phyloP scores from a whole-genome alignment of 1,284 basidiomycete species.

The Psilocybe mexicana region DNA sequence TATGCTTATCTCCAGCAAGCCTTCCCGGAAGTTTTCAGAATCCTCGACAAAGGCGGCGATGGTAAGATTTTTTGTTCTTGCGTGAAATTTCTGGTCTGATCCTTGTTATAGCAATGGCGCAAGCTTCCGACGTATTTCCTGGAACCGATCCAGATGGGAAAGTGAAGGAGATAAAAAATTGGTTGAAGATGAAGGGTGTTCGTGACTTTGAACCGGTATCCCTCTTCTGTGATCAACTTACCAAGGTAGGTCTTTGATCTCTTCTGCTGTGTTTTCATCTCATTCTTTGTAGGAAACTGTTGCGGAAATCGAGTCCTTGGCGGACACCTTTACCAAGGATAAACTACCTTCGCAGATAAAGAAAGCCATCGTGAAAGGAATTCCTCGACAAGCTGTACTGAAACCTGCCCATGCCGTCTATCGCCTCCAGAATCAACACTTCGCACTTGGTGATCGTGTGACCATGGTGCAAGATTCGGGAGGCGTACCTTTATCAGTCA shows the following conservation, averaged over 20 bases:
- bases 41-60: slow-evolving; percentile 68
- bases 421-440: slow-evolving; percentile 89
- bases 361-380: slow-evolving; percentile 87
- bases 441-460: slow-evolving; percentile 92
- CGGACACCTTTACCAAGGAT: slow-evolving; percentile 63
- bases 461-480: slow-evolving; percentile 96
- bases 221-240: slow-evolving; percentile 88
- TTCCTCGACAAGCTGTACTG: slow-evolving; percentile 92
- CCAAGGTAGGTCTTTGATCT: slow-evolving; percentile 57
- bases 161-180: slow-evolving; percentile 78
- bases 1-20: slow-evolving; percentile 43
- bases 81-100: slow-evolving; percentile 11
- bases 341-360: slow-evolving; percentile 72
- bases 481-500: slow-evolving; percentile 88
- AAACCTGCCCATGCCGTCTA: slow-evolving; percentile 92
- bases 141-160: slow-evolving; percentile 66
- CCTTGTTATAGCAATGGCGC: slow-evolving; percentile 63
- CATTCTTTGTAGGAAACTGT: slow-evolving; percentile 67
- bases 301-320: slow-evolving; percentile 73
- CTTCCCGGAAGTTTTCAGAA: slow-evolving; percentile 82
- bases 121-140: slow-evolving; percentile 73
- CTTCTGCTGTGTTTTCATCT: background rate
- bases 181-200: slow-evolving; percentile 88
- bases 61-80: slow-evolving; percentile 39
- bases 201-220: slow-evolving; percentile 92